Base-by-base conservation (phyloP, 2,329 filamentous ascomycete species). In the Neonectria punicea region DNA sequence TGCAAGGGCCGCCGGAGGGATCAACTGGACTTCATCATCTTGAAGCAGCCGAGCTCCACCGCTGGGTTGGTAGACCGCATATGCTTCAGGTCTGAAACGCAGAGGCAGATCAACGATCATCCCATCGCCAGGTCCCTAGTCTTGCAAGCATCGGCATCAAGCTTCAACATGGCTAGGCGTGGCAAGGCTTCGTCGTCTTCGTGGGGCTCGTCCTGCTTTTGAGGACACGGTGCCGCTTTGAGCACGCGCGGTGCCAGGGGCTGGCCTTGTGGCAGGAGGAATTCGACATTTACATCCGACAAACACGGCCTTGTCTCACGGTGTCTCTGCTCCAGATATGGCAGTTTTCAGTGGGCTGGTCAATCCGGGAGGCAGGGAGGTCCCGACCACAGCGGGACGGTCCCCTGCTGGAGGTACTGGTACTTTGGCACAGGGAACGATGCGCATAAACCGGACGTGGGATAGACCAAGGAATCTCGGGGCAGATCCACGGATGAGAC, bases 81-180 rank as follows among this genome's bases (percentile, higher is more conserved):
- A 56, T 67, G 65, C 63, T 58, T 71, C 63, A 61, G 54, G 54
- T 74, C 69, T 73, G 72, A 74, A 74, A 74, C 72, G 56, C 34
- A 66, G 57, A 56, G 55, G 62, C 61, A 69, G 70, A 74, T 74
- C 69, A 67, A 66, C 28, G 65, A 72, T 72, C 70, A 65, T 63
- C 70, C 61, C 63, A 46, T 57, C 64, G 61, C 36, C 14, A 39
- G 36, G 36, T 39, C 39, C 39, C 59, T 70, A 67, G 54, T 41
- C 55, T 63, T 46, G 46, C 57, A 39, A 60, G 60, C 56, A 61
- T 55, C 41, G 59, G 47, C 50, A 30, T 61, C 58, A 53, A 20
- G n/a, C 30, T 20, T n/a, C 49, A 51, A 39, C 18, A 46, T 46
- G 41, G 41, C 39, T 57, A 60, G 61, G 65, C 44, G 61, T 67